Evolutionary conservation across 2,329 filamentous ascomycete genomes (phyloP), one percentile per base, ranked within the genome.

Genomic region (Aureobasidium namibiae): DNA sequence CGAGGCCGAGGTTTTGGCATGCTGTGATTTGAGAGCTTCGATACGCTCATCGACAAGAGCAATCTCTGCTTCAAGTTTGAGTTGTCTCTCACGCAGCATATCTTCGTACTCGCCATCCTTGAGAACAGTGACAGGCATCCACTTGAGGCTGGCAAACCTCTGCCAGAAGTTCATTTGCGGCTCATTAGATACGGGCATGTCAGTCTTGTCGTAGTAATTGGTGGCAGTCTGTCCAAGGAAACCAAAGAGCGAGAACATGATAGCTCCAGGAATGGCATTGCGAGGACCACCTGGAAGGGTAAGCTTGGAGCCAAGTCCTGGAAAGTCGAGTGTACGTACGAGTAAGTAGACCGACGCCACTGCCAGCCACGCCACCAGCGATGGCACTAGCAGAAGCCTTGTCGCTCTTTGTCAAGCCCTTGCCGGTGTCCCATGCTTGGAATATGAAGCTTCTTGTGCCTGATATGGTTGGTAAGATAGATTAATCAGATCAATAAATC

Each of bases 11-110:
- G 31, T 14, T 29, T 56, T 33, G 29, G 44, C n/a, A 24, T 48
- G 33, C 44, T 48, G 23, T 10, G 24, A 4, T 13, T 49, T 58
- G 10, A 85, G 67, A 39, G 73, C 76, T 49, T 78, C 80, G 64
- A 94, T 89, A 67, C 83, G 84, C 57, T 92, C 89, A 66, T 94
- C 88, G 36, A 92, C 78, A 5, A 94, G 71, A 0, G 88, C 85
- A 70, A 94, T 90, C 62, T 92, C 87, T 1, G 83, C 87, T 64
- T 94, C 86, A 3, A 92, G 74, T 62, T 78, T 80, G 26, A 92
- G 70, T 41, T 90, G 74, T 72, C 86, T 90, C 69, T 92, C 87
- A 31, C 79, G 76, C 67, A 94, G 76, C 74, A 90, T 84, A 1
- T 79, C 74, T 61, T 82, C 80, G 67, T 94, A 94, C 65, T 94